Base-by-base conservation (phyloP, 1,284 basidiomycete genomes). In the Ceratobasidium sp. region DNA sequence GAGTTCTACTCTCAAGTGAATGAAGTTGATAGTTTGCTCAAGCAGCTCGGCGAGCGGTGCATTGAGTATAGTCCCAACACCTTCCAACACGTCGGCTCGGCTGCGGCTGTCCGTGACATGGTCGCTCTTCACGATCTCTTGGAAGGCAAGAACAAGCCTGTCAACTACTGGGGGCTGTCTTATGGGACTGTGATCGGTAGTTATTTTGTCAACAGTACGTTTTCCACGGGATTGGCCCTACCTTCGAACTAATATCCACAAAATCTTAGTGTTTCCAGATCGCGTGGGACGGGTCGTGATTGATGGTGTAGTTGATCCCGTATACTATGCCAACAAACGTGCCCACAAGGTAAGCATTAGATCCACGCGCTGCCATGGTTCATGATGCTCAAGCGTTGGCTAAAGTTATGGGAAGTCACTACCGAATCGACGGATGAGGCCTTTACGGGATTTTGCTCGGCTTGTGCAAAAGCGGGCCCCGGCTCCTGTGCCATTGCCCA, bases 111-210 rank as follows among this genome's bases (percentile, higher is more conserved):
- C 5, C 22, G 69, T 1, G 72, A 73, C 54, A 43, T 73, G 49
- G 65, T 73, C 8, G 56, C 72, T 31, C n/a, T 72, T 1, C 43
- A 69, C 10, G 71, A 73, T 32, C 50, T 27, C 22, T 31, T 72
- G 17, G 72, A 70, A 25, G 71, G 71, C 12, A 27, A 53, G 32
- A 43, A 43, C 15, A 69, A 64, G 20, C 53, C 22, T 7, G 35
- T 73, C 22, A 64, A 72, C 40, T 72, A 69, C 38, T 72, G 56
- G 47, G 72, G 71, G 7, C 13, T 70, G 32, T 71, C 70, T 70
- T 73, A 73, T 52, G 72, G 73, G 15, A 72, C 72, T 15, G 60
- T 73, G 2, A 49, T 73, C n/a, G 70, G 70, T 3, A 65, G 54
- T 43, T 69, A 69, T 38, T 67, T 72, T 17, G 40, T 60, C 15